Conservation (phyloP, 306 rosid genomes). For the Quercus robur region DNA sequence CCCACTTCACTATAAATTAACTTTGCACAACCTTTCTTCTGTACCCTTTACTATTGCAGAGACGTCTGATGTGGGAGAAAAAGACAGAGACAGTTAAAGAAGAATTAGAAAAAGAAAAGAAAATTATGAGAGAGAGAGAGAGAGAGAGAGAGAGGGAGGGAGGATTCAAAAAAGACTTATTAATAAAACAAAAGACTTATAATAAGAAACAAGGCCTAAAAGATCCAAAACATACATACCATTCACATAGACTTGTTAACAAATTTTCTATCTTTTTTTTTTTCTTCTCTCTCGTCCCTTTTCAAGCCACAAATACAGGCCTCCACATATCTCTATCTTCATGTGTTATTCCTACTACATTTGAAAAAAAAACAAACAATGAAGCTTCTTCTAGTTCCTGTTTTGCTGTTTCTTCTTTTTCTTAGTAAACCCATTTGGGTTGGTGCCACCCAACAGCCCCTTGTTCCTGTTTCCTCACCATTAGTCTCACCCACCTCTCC, state of each 20-base stretch:
- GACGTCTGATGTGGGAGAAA: slow-evolving; percentile 16
- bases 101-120: neutral
- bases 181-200: neutral
- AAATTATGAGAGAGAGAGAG: neutral
- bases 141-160: neutral
- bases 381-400: slow-evolving; percentile 37
- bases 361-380: slow-evolving; percentile 23
- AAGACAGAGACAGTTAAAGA: neutral
- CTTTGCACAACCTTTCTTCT: slow-evolving; percentile 11
- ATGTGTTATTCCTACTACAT: slow-evolving; percentile 20
- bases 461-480: slow-evolving; percentile 38
- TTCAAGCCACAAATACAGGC: slow-evolving; percentile 19
- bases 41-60: neutral
- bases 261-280: neutral
- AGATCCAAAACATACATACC: slow-evolving; percentile 19
- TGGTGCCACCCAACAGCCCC: slow-evolving; percentile 39
- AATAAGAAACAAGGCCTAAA: slow-evolving; percentile 5
- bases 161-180: neutral
- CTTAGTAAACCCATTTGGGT: slow-evolving; percentile 41
- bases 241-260: neutral
- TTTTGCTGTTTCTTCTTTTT: slow-evolving; percentile 31
- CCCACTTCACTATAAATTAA: slow-evolving; percentile 17
- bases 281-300: slow-evolving; percentile 17
- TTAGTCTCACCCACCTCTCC: slow-evolving; percentile 39
- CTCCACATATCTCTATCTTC: slow-evolving; percentile 14